Percentiles rank a stretch among this genome's conserved stretches.
Conservation (phyloP, 202 grass and related monocot species). For the Alloteropsis angusta region DNA sequence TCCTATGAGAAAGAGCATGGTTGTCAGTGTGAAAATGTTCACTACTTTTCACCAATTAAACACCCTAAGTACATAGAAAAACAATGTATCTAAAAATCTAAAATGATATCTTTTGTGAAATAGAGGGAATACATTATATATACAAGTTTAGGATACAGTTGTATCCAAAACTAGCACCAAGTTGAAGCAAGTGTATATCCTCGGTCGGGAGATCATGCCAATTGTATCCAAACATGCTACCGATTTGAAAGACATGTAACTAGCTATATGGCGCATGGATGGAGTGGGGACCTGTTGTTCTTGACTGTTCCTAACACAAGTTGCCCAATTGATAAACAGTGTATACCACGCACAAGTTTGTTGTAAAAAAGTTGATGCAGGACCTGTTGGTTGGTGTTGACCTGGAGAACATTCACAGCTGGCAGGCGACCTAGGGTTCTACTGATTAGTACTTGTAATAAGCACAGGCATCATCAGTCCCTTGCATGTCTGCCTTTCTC, state of each 20-base stretch:
- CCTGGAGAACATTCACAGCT: constrained; percentile 9
- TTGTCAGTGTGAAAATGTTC: too few species aligned
- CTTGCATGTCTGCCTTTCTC: background rate
- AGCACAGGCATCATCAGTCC: background rate
- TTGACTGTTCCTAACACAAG: background rate
- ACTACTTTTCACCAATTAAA: too few species aligned
- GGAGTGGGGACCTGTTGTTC: background rate
- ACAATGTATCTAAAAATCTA: too few species aligned
- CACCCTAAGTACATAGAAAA: too few species aligned
- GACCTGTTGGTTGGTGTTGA: constrained; percentile 21
- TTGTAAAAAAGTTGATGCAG: constrained; percentile 20
- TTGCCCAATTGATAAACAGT: background rate
- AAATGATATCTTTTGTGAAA: too few species aligned
- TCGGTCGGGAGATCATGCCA: background rate
- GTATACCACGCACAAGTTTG: background rate
- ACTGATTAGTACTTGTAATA: background rate
- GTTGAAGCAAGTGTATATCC: background rate
- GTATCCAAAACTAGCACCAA: background rate
- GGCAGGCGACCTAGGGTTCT: background rate
- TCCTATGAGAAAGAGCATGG: too few species aligned
- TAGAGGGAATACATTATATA: too few species aligned
- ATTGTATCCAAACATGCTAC: background rate
- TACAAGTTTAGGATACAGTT: background rate
- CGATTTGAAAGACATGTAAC: background rate
- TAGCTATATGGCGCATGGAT: background rate